These are phyloP conservation scores for Somion occarium DNA, from an alignment of 1,284 basidiomycete genomes.

Conservation along the genomic window DNA sequence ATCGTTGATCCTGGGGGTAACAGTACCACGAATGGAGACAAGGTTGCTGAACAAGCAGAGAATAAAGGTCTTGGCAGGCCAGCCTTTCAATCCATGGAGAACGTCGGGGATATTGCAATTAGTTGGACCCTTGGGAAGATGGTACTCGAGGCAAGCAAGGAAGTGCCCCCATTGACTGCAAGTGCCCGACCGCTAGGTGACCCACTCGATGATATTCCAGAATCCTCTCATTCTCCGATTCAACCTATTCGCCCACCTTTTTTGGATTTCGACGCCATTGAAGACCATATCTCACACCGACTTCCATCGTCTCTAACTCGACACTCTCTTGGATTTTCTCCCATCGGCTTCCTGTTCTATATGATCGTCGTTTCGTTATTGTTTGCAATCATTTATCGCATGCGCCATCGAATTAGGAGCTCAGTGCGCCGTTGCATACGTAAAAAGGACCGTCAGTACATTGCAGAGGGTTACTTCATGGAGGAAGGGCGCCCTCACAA, in stretches of 20 bases:
- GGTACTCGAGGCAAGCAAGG: conserved; percentile 93
- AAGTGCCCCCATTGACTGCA: conserved; percentile 51
- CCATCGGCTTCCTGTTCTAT: conserved; percentile 54
- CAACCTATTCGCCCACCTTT: conserved; percentile 60
- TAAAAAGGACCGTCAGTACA: conserved; percentile 34
- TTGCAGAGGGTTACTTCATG: conserved; percentile 43
- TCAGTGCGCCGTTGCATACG: conserved; percentile 44
- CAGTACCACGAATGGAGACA: conserved; percentile 53
- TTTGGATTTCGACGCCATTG: conserved; percentile 52
- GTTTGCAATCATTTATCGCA: conserved; percentile 42
- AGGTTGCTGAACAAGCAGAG: conserved; percentile 69
- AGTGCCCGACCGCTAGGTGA: conserved; percentile 56
- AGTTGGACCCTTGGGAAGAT: conserved; percentile 99
- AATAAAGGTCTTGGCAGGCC: conserved; percentile 79
- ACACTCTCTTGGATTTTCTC: conserved; percentile 65
- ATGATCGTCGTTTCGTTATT: conserved; percentile 37
- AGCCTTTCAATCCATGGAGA: conserved; percentile 89
- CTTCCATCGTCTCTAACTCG: conserved; percentile 56
- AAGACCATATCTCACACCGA: conserved; percentile 58
- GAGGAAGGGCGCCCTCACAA: conserved; percentile 49
- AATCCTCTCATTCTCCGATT: conserved; percentile 45
- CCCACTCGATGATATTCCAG: conserved; percentile 59
- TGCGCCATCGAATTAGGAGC: conserved; percentile 50
- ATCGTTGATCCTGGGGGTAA: conserved; percentile 84
- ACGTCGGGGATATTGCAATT: conserved; percentile 88